Evolutionary conservation across 1,284 basidiomycete genomes (phyloP), one percentile per base, ranked within the genome.

Genomic region (Coniophora puteana): DNA sequence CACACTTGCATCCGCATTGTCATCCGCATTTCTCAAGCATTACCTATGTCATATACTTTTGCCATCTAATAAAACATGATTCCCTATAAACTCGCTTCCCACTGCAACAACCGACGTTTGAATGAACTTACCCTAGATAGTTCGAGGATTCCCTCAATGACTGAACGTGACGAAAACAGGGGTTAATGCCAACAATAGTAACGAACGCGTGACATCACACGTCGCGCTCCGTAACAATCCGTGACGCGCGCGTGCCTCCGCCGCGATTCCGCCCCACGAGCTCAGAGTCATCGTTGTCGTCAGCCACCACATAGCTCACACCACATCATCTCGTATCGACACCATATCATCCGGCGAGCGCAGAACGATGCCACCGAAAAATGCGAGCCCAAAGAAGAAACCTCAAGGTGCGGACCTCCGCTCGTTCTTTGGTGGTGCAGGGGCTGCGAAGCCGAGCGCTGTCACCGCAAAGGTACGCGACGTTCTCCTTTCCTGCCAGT

Each of bases 341-440:
- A 17, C 16, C 16, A 17, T 33, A 33, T 33, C 16, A 17, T n/a
- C n/a, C n/a, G 10, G 26, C n/a, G 10, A 27, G 26, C 26, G n/a
- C 26, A 10, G 26, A 27, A 27, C 26, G n/a, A 35, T 35, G 40
- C 24, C 40, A 4, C 22, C 35, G n/a, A n/a, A n/a, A n/a, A n/a
- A n/a, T n/a, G n/a, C n/a, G n/a, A n/a, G n/a, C n/a, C n/a, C n/a
- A n/a, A n/a, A n/a, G n/a, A n/a, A n/a, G 3, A 58, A 61, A 40
- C 11, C 51, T 5, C 41, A 54, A n/a, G 71, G 67, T 13, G 66
- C 64, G 48, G 68, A 71, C 41, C 68, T 76, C 12, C 55, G 69
- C 16, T 55, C 67, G 30, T 76, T 76, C 55, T 74, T 74, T 48
- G 62, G 62, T 8, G 55, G 52, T 13, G 47, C 28, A 13, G 25